Evolutionary conservation across 2,329 filamentous ascomycete species (phyloP).

Genomic region (Aspergillus sp.): DNA sequence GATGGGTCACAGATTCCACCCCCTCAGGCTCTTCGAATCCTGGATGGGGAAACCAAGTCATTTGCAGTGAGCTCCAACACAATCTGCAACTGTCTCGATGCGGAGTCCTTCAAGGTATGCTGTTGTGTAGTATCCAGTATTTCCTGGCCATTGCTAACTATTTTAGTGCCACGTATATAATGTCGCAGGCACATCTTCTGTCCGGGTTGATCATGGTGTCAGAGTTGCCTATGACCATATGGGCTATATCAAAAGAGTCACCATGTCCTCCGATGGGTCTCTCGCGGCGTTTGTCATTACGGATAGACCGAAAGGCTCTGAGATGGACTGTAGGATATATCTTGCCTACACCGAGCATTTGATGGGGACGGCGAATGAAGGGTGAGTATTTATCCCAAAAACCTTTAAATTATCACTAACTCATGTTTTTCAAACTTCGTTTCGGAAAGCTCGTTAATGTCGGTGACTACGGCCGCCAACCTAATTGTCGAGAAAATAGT

Average conservation of each 20-base stretch:
- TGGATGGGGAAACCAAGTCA: slow-evolving; percentile 6
- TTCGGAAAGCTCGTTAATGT: slow-evolving; percentile 4
- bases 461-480: slow-evolving; percentile 6
- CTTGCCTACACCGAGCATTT: slow-evolving; percentile 15
- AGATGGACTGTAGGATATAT: slow-evolving; percentile 9
- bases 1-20: not conserved
- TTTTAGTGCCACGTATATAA: slow-evolving; percentile 15
- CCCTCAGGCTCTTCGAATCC: not conserved
- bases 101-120: slow-evolving; percentile 10
- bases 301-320: not conserved
- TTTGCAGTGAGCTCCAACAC: slow-evolving; percentile 13
- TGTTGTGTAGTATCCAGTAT: not conserved
- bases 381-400: not conserved
- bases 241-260: slow-evolving; percentile 15
- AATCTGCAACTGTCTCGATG: slow-evolving; percentile 9
- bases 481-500: not conserved
- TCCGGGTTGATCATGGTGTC: not conserved
- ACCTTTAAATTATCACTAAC: not conserved
- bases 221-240: slow-evolving; percentile 6
- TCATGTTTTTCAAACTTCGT: slow-evolving; percentile 9
- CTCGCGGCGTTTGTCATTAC: slow-evolving; percentile 11
- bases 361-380: slow-evolving; percentile 8
- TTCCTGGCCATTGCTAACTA: not conserved
- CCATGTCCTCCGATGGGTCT: slow-evolving; percentile 17
- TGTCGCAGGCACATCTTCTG: not conserved